Base-by-base conservation (phyloP, 2,329 filamentous ascomycete genomes). In the Sporothrix luriei region DNA sequence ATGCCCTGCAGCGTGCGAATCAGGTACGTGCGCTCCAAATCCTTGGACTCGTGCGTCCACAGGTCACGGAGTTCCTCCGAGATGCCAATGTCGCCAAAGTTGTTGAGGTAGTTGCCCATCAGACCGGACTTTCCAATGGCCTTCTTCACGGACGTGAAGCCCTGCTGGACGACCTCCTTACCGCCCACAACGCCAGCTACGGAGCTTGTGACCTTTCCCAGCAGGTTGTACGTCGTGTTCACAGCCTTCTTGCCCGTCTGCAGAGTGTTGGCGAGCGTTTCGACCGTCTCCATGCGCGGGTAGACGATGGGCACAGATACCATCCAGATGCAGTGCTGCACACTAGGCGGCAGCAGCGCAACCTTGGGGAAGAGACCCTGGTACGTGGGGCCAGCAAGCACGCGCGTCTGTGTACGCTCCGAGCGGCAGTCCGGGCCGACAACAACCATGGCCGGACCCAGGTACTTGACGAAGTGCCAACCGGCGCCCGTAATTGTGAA, bases 41-140 rank as follows among this genome's bases (percentile, higher is more conserved):
- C 95, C 85, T 98, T 99, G 67, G 91, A 94, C 66, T 98, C 94
- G 77, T 99, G 95, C 26, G 95, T 99, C 95, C 95, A 99, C 84
- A 97, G 90, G 78, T 99, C 95, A 77, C 94, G 90, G 70, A 98
- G 82, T 77, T 98, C 95, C 80, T 99, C 95, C 68, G 95, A 88
- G 66, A 98, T 88, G 76, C 97, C 95, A 71, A 99, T 90, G 74
- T 98, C 95, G 68, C 95, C 95, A 78, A 99, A 99, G 48, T 96
- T 94, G 81, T 93, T 97, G 64, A 99, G 84, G 51, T 98, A 93
- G 70, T 93, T 91, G 72, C 94, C 94, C 94, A 99, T 98, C 66
- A 99, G 83, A 1, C 95, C 95, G 1, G 89, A 91, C 80, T 99
- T 99, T 64, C 95, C 95, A 21, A 99, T 93, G 0, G 94, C 95